Conservation (phyloP, 306 rosid genomes). For the Vicia sativa region DNA sequence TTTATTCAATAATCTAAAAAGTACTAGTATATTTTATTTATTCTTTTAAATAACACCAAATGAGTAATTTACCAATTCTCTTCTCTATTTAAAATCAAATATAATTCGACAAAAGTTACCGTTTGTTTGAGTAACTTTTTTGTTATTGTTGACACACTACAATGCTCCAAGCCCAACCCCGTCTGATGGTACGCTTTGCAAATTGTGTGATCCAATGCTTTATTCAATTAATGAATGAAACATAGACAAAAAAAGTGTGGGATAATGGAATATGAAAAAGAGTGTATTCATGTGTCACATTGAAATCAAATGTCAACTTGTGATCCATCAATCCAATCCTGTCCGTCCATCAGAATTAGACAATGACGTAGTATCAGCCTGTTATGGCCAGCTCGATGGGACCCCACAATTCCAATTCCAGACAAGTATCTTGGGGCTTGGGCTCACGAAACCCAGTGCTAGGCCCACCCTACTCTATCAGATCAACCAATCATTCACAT, state of each 20-base stretch:
- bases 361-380: not conserved
- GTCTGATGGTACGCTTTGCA: not conserved
- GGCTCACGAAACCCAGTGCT: conserved; percentile 36
- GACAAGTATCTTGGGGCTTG: conserved; percentile 38
- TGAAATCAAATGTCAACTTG: conserved; percentile 28
- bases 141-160: too few species aligned
- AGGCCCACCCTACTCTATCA: not conserved
- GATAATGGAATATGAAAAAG: not conserved
- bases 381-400: conserved; percentile 12
- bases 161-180: too few species aligned
- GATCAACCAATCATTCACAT: conserved; percentile 30
- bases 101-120: too few species aligned
- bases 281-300: not conserved
- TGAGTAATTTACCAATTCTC: too few species aligned
- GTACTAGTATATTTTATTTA: too few species aligned
- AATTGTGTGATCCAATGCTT: conserved; percentile 16
- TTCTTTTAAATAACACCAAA: too few species aligned
- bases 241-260: not conserved
- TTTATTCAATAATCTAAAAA: too few species aligned
- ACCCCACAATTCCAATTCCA: conserved; percentile 11
- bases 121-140: too few species aligned
- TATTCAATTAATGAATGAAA: not conserved
- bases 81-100: too few species aligned
- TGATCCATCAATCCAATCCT: conserved; percentile 34
- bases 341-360: conserved; percentile 31